Conservation (phyloP, 768 basidiomycete genomes). For the Rhodotorula paludigena region DNA sequence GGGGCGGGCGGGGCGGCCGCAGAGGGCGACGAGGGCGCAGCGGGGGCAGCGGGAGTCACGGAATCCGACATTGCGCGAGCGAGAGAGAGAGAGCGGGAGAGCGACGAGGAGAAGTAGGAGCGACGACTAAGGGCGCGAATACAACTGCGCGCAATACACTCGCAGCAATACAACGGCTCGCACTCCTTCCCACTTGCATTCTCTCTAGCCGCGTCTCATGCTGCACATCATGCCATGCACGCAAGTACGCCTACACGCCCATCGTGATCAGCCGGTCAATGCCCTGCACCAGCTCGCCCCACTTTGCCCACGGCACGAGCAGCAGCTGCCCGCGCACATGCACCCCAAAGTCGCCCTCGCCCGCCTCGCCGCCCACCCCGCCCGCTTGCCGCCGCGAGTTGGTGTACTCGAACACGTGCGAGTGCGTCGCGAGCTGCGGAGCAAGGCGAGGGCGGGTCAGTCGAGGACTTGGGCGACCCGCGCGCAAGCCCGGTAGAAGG, state of each 20-base stretch:
- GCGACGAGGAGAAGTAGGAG: background rate
- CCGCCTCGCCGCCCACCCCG: background rate
- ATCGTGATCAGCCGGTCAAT: constrained; percentile 32
- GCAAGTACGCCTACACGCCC: background rate
- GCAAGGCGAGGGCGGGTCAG: too few relatives aligned
- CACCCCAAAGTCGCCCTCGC: constrained; percentile 40
- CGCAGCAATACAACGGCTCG: background rate
- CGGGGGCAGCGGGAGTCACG: constrained; percentile 9
- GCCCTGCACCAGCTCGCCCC: constrained; percentile 23
- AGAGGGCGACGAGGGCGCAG: constrained; percentile 2
- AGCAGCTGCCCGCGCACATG: constrained; percentile 39
- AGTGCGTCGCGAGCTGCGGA: constrained; percentile 32
- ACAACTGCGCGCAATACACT: background rate
- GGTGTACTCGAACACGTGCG: constrained; percentile 25
- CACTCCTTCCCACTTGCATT: background rate
- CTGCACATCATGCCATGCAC: background rate
- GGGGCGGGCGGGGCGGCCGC: background rate
- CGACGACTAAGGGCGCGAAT: constrained; percentile 12
- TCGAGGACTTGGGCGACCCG: too few relatives aligned
- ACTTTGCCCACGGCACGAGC: constrained; percentile 36
- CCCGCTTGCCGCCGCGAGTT: constrained; percentile 12
- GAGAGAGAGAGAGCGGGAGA: constrained; percentile 15
- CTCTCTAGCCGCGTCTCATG: too few relatives aligned
- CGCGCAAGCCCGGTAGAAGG: too few relatives aligned
- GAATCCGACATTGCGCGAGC: constrained; percentile 12